Evolutionary conservation across 805 yeast genomes (phyloP).

Genomic region (Kluyveromyces dobzhanskii): DNA sequence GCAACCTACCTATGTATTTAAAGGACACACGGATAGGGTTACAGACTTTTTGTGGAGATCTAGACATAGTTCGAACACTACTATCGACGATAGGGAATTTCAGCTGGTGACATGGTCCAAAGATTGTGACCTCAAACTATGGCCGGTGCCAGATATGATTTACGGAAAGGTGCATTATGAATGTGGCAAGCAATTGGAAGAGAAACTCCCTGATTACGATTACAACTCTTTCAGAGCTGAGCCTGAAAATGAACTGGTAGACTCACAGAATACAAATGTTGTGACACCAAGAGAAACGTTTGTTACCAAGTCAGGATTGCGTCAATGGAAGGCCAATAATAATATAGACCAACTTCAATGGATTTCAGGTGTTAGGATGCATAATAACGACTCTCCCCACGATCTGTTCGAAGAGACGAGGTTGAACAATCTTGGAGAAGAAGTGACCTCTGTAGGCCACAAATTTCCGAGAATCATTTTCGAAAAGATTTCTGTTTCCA

Average conservation of each 20-base stretch:
- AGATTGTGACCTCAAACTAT: slow-evolving; percentile 74
- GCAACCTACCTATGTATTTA: slow-evolving; percentile 51
- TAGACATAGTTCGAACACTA: slow-evolving; percentile 39
- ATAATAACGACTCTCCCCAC: slow-evolving; percentile 29
- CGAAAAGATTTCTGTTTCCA: slow-evolving; percentile 80
- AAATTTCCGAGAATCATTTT: slow-evolving; percentile 81
- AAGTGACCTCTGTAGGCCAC: slow-evolving; percentile 79
- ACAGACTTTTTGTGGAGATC: slow-evolving; percentile 85
- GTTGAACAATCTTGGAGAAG: slow-evolving; percentile 77
- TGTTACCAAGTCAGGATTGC: slow-evolving; percentile 33
- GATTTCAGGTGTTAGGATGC: slow-evolving; percentile 85
- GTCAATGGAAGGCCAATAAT: slow-evolving; percentile 19
- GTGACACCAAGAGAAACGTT: slow-evolving; percentile 27
- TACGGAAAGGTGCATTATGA: slow-evolving; percentile 40
- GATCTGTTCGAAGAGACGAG: slow-evolving; percentile 29
- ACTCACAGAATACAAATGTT: slow-evolving; percentile 27
- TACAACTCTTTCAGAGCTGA: slow-evolving; percentile 45
- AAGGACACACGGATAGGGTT: slow-evolving; percentile 79
- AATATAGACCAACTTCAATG: slow-evolving; percentile 70
- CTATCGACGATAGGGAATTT: slow-evolving; percentile 65
- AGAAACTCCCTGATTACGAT: slow-evolving; percentile 35
- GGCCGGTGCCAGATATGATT: slow-evolving; percentile 55
- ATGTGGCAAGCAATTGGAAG: slow-evolving; percentile 31
- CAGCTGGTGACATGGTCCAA: slow-evolving; percentile 93
- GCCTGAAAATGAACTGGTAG: slow-evolving; percentile 27